phyloP scores from a whole-genome alignment of 805 yeast genomes.

The Starmerella tilneyi region DNA sequence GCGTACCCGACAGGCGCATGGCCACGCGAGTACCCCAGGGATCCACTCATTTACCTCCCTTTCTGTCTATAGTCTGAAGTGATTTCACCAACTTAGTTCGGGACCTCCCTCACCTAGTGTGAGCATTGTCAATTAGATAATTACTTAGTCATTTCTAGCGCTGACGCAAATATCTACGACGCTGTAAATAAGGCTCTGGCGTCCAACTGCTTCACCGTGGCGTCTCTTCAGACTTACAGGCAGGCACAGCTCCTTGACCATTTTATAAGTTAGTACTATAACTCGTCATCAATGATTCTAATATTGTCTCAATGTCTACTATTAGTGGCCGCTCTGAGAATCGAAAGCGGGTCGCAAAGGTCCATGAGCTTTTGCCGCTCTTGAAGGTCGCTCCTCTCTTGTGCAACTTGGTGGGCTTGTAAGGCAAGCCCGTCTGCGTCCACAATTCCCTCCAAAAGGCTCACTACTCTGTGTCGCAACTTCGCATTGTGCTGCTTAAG shows the following conservation, averaged over 20 bases:
- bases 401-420: neutral
- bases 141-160: too few species aligned
- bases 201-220: too few species aligned
- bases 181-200: too few species aligned
- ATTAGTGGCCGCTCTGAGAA: neutral
- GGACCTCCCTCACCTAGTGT: too few species aligned
- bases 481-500: neutral
- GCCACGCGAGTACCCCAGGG: slow-evolving; percentile 21
- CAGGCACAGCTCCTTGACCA: too few species aligned
- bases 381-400: neutral
- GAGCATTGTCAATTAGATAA: too few species aligned
- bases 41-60: slow-evolving; percentile 20
- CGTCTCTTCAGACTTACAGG: too few species aligned
- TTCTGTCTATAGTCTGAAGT: too few species aligned
- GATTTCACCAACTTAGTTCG: neutral
- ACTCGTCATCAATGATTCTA: too few species aligned
- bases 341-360: neutral
- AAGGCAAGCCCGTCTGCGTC: neutral
- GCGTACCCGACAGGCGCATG: slow-evolving; percentile 68
- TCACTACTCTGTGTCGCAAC: neutral
- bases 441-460: neutral
- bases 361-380: neutral
- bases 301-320: too few species aligned
- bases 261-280: too few species aligned
- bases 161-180: too few species aligned